Conservation (phyloP, 305 asterid genomes). For the Rubia peregrina region DNA sequence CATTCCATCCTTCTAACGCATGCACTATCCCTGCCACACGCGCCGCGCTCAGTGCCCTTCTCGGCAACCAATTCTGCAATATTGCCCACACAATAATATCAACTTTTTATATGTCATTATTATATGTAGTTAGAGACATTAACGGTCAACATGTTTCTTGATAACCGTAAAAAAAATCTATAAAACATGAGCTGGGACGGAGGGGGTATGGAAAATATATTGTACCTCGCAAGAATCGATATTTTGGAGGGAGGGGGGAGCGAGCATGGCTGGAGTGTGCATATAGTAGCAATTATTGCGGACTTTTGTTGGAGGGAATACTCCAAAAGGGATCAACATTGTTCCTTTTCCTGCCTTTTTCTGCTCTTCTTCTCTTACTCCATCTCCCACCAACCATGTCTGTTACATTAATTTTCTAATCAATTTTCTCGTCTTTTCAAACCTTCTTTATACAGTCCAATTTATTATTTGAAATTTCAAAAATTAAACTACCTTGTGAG, state of each 20-base stretch:
- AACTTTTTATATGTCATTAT: too few species aligned
- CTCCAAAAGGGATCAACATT: slow-evolving; percentile 55
- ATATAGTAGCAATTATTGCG: slow-evolving; percentile 45
- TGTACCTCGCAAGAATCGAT: slow-evolving; percentile 87
- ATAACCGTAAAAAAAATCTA: slow-evolving; percentile 12
- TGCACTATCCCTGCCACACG: slow-evolving; percentile 72
- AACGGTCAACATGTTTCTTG: too few species aligned
- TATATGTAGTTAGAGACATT: slow-evolving; percentile 22
- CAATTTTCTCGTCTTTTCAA: background rate
- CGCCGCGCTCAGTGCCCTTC: slow-evolving; percentile 75
- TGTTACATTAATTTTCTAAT: slow-evolving; percentile 7
- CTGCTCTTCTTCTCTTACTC: slow-evolving; percentile 46
- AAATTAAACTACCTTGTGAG: slow-evolving; percentile 33
- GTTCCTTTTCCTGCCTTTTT: slow-evolving; percentile 57
- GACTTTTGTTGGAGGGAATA: slow-evolving; percentile 55
- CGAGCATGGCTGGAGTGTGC: slow-evolving; percentile 76
- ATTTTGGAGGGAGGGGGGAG: slow-evolving; percentile 52
- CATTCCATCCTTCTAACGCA: slow-evolving; percentile 59
- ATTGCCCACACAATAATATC: background rate
- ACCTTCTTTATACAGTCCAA: background rate
- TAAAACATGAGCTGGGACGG: slow-evolving; percentile 16
- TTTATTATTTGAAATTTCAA: background rate
- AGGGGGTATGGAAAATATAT: background rate
- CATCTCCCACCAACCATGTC: slow-evolving; percentile 81
- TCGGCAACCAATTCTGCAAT: slow-evolving; percentile 61